Evolutionary conservation across 1,284 basidiomycete species (phyloP).

Genomic region (Taiwanofungus camphoratus): DNA sequence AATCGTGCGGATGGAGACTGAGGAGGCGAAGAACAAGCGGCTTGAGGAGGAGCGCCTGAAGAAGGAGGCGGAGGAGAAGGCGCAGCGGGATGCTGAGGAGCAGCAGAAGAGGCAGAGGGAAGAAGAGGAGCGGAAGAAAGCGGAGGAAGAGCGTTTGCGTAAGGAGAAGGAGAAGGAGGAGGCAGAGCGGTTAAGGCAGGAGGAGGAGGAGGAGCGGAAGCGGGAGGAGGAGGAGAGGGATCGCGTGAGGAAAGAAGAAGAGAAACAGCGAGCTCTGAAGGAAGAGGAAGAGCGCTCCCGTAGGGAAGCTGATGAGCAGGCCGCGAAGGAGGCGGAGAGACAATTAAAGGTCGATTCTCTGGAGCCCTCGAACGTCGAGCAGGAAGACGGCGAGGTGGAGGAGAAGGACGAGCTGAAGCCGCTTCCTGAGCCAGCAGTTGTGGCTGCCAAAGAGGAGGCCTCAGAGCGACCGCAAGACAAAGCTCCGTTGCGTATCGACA

Average conservation of each 20-base stretch:
- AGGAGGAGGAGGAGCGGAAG: constrained; percentile 28
- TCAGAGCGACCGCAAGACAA: constrained; percentile 36
- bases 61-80: constrained; percentile 35
- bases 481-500: constrained; percentile 57
- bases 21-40: constrained; percentile 43
- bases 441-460: constrained; percentile 32
- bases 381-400: constrained; percentile 34
- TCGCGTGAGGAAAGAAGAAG: constrained; percentile 31
- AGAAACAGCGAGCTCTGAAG: constrained; percentile 29
- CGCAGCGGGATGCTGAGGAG: constrained; percentile 31
- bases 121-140: constrained; percentile 19
- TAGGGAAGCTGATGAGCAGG: constrained; percentile 27
- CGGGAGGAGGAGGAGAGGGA: constrained; percentile 33
- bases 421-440: constrained; percentile 13
- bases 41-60: constrained; percentile 45
- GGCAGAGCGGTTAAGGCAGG: constrained; percentile 26
- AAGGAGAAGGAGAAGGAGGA: constrained; percentile 24
- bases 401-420: constrained; percentile 31
- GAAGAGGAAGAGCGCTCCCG: constrained; percentile 26
- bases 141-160: constrained; percentile 15
- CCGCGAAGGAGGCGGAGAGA: constrained; percentile 17
- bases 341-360: constrained; percentile 28
- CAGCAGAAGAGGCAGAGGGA: constrained; percentile 26
- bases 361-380: constrained; percentile 29
- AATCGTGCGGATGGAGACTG: constrained; percentile 37